Base-by-base conservation (phyloP, 2,329 filamentous ascomycete species). In the Lasiodiplodia gonubiensis region DNA sequence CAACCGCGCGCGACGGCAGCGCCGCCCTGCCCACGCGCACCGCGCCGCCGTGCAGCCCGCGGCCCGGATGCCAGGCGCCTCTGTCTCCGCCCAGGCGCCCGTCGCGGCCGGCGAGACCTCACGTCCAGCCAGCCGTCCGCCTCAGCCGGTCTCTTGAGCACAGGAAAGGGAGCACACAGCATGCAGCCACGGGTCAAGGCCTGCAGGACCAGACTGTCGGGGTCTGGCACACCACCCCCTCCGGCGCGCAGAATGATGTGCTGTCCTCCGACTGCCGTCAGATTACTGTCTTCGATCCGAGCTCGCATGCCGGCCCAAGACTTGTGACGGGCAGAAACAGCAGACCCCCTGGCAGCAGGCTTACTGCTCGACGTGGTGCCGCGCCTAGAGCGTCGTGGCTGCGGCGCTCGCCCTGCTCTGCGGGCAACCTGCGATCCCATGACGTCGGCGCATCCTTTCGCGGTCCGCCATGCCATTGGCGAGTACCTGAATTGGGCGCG, bases 401-500 rank as follows among this genome's bases (percentile, higher is more conserved):
- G 63, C 51, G 35, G 42, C 63, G 39, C 51, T 18, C 51, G 63
- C 63, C 63, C 30, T 65, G 63, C 49, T 54, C 63, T 65, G 49
- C 61, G 49, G 25, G 49, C 25, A 35, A 54, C 49, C 61, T 30
- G 37, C 35, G 37, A 49, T 66, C 37, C 33, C 63, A 57, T 60
- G 42, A 49, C 46, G 64, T 64, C 60, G 60, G 60, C n/a, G 21
- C 55, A 37, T 21, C 54, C 35, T 53, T 27, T 53, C 21, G 52
- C n/a, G 37, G 37, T 42, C 25, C 12, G 64, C 64, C 53, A 59
- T 51, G 33, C 64, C 46, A 66, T 66, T 60, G 64, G 42, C n/a
- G 64, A 35, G 65, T 67, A 70, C 48, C 71, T 73, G 70, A 74
- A 69, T 72, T 72, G 66, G 64, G 35, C 51, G 61, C 67, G 69